Conservation (phyloP, 164 flowering plant genomes). For the Liquidambar formosana region DNA sequence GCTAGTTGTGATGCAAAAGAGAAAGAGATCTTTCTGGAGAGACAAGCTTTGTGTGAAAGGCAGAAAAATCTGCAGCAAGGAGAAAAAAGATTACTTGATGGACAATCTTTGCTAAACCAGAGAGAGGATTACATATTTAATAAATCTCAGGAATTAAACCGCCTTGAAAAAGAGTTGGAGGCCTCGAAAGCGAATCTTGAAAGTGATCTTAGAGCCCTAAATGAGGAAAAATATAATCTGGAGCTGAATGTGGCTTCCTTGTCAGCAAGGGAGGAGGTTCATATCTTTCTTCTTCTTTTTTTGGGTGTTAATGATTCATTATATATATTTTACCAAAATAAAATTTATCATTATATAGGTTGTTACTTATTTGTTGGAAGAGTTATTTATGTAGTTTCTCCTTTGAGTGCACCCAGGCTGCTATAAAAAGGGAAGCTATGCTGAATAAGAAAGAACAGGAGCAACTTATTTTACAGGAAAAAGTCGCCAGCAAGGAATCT, state of each 20-base stretch:
- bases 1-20: constrained; percentile 85
- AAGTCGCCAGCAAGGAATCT: constrained; percentile 61
- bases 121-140: constrained; percentile 66
- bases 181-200: constrained; percentile 46
- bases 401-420: constrained; percentile 44
- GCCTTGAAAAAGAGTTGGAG: constrained; percentile 64
- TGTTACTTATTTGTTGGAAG: neutral
- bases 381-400: constrained; percentile 2
- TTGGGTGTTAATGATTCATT: neutral
- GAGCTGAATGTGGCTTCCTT: constrained; percentile 45
- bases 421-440: constrained; percentile 47
- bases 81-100: constrained; percentile 70
- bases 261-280: constrained; percentile 71
- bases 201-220: constrained; percentile 37
- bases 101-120: constrained; percentile 66
- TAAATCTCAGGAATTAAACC: constrained; percentile 56
- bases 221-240: constrained; percentile 53
- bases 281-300: neutral
- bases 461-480: constrained; percentile 59
- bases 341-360: neutral
- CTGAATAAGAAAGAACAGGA: constrained; percentile 72
- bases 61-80: constrained; percentile 59
- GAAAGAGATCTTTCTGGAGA: constrained; percentile 67
- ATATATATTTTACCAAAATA: too few relatives aligned
- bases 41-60: constrained; percentile 64